These are phyloP conservation scores for Candida vartiovaarae DNA, from an alignment of 805 yeast genomes.

Conservation along the genomic window DNA sequence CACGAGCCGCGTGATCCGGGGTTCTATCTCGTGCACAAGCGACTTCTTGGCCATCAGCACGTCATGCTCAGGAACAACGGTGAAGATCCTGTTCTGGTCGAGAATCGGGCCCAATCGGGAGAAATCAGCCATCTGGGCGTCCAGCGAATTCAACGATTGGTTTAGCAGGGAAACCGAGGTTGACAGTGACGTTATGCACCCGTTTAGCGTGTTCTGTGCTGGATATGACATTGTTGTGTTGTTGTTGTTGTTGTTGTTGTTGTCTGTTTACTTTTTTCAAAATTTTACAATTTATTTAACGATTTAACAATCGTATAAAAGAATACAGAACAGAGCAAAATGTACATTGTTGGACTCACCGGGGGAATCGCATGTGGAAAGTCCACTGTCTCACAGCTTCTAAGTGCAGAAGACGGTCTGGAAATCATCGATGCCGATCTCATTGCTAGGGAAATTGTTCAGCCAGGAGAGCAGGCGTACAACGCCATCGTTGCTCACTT, in stretches of 20 bases:
- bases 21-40: slow-evolving; percentile 32
- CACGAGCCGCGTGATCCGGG: slow-evolving; percentile 31
- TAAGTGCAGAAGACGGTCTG: slow-evolving; percentile 43
- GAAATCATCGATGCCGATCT: slow-evolving; percentile 84
- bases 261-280: no score
- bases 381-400: slow-evolving; percentile 69
- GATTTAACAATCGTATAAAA: background rate
- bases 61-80: slow-evolving; percentile 43
- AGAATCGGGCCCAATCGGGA: slow-evolving; percentile 33
- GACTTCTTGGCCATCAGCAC: slow-evolving; percentile 33
- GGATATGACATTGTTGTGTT: background rate
- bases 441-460: slow-evolving; percentile 80
- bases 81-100: slow-evolving; percentile 40
- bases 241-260: background rate
- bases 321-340: slow-evolving; percentile 20
- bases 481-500: slow-evolving; percentile 57
- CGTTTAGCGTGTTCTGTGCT: slow-evolving; percentile 14
- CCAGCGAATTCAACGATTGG: slow-evolving; percentile 27
- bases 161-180: slow-evolving; percentile 30
- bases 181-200: slow-evolving; percentile 28
- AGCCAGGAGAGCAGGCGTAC: slow-evolving; percentile 73
- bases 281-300: background rate
- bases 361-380: slow-evolving; percentile 99
- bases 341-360: slow-evolving; percentile 92
- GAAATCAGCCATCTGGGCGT: slow-evolving; percentile 31